Evolutionary conservation across 345 rosid species (phyloP).

Genomic region (Populus nigra): DNA sequence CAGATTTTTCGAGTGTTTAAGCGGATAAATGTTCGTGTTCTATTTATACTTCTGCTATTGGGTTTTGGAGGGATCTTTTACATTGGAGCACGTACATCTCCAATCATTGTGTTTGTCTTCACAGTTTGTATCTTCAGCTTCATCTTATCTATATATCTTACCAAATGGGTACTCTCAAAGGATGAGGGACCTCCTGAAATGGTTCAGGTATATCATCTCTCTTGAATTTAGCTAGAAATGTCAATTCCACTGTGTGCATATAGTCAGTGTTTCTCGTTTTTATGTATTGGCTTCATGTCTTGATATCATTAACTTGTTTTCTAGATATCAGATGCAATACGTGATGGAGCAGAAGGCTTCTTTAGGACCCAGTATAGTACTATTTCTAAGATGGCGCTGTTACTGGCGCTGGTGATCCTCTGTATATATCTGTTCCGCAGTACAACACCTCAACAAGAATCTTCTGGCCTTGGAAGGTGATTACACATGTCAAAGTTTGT

Average conservation of each 20-base stretch:
- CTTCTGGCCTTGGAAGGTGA: conserved; percentile 97
- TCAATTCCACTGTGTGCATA: background rate
- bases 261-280: background rate
- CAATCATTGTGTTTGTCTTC: conserved; percentile 87
- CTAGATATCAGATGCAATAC: conserved; percentile 98
- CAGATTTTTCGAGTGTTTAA: conserved; percentile 81
- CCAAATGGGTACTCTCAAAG: conserved; percentile 95
- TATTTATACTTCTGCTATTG: conserved; percentile 61
- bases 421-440: conserved; percentile 80
- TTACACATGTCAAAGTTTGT: conserved; percentile 3
- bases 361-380: conserved; percentile 97
- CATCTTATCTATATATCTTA: conserved; percentile 67
- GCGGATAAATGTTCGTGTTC: conserved; percentile 80
- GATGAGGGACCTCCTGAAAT: conserved; percentile 99
- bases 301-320: conserved; percentile 36
- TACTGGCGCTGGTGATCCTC: conserved; percentile 85
- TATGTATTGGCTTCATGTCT: conserved; percentile 8
- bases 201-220: conserved; percentile 60
- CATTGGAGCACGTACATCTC: conserved; percentile 89
- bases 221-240: background rate
- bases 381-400: conserved; percentile 90
- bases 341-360: conserved; percentile 99
- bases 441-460: conserved; percentile 91
- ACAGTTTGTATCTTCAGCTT: conserved; percentile 78
- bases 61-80: conserved; percentile 72